Evolutionary conservation across 2,329 filamentous ascomycete species (phyloP), one percentile per base, ranked within the genome.

Genomic region (Fusarium sp.): DNA sequence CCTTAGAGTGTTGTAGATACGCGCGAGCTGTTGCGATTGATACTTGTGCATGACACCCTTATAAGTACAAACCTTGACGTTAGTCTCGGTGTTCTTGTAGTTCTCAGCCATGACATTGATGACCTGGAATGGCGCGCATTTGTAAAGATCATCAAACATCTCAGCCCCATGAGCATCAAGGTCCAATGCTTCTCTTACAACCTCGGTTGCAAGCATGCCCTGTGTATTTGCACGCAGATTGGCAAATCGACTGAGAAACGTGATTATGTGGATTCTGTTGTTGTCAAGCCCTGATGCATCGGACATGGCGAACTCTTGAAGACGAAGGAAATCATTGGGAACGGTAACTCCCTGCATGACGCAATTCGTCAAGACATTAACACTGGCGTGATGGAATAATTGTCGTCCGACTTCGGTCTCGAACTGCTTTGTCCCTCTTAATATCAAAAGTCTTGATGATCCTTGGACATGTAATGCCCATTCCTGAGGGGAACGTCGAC

Each of bases 391-490:
- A n/a, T 43, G 49, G 6, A 54, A 57, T 2, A 57, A n/a, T 26
- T n/a, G 34, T 5, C 55, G 15, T 4, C 55, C 47, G 5, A 57
- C 15, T 26, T 54, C 38, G 2, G 55, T 57, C 28, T 43, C n/a
- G 1, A 57, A 57, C 6, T 57, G 55, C 11, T 55, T 21, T n/a
- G 2, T 54, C 5, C 49, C 47, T 26, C 55, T 40, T 15, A 57
- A 11, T 5, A 36, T 38, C 26, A 57, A 15, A 5, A 57, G 47
- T 9, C 31, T 43, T 17, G 54, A 9, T 7, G 55, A 55, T 1
- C 55, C 55, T 36, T 57, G 47, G 2, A 57, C 55, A 0, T 57
- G 55, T 2, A 57, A n/a, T 5, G 42, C 55, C 55, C 55, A 57
- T 11, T 57, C 54, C 6, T 7, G 42, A 1, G 55, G 53, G 15